Evolutionary conservation across 1,139 yeast species (phyloP).

Genomic region (Blastobotrys arbuscula): DNA sequence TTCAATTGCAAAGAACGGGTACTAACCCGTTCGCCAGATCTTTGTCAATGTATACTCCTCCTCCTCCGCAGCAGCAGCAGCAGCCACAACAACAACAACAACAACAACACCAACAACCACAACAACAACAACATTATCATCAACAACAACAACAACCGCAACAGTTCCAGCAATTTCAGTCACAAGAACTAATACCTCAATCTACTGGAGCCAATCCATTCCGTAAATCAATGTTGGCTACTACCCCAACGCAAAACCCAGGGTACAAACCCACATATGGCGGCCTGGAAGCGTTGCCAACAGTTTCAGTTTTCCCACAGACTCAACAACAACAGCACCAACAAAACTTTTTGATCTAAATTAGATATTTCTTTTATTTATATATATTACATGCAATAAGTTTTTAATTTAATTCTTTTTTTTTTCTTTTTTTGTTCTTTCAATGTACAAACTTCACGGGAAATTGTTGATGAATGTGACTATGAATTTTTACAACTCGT

Average conservation of each 20-base stretch:
- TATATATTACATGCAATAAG: too few species aligned
- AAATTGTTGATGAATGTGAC: too few species aligned
- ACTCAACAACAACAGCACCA: conserved; percentile 17
- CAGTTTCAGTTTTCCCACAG: conserved; percentile 29
- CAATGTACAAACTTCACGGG: too few species aligned
- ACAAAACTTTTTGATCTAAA: conserved; percentile 9
- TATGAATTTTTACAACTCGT: too few species aligned
- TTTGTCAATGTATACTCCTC: background rate
- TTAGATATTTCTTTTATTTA: background rate
- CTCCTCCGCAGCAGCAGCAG: too few species aligned
- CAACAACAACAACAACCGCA: conserved; percentile 1
- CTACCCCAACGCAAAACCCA: conserved; percentile 3
- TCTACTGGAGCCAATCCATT: conserved; percentile 30
- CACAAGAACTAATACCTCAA: conserved; percentile 16
- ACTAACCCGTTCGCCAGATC: conserved; percentile 44
- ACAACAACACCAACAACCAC: conserved; percentile 8
- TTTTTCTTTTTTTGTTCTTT: too few species aligned
- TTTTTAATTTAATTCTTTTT: background rate
- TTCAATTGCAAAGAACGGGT: conserved; percentile 32
- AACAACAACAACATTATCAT: too few species aligned
- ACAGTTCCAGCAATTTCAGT: conserved; percentile 3
- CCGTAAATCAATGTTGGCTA: conserved; percentile 20
- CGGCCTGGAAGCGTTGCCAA: conserved; percentile 26
- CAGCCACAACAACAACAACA: conserved; percentile 1
- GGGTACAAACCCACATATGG: conserved; percentile 26